phyloP scores from a whole-genome alignment of 192 early-diverging fungal species.

The Allomyces macrogynus region DNA sequence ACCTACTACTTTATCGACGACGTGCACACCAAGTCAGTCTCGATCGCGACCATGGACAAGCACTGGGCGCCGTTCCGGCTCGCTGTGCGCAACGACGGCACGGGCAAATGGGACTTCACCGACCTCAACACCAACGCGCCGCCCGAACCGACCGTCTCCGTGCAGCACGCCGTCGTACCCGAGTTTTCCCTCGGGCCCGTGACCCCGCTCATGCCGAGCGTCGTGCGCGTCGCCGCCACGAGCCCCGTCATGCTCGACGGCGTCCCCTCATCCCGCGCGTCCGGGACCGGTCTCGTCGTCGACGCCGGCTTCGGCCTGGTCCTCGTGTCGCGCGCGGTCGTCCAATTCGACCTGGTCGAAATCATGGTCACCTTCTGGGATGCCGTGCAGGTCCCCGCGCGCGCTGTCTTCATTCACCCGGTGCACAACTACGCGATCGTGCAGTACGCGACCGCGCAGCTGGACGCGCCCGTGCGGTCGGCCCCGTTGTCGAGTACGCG shows the following conservation, averaged over 20 bases:
- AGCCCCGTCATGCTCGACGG: conserved; percentile 57
- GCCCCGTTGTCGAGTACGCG: background rate
- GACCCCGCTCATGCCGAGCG: conserved; percentile 37
- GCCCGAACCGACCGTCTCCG: conserved; percentile 28
- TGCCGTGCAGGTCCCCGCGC: conserved; percentile 69
- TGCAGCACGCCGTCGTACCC: conserved; percentile 43
- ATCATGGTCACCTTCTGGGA: conserved; percentile 68
- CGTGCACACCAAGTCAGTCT: conserved; percentile 56
- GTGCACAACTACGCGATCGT: conserved; percentile 73
- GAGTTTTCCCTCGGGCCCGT: conserved; percentile 41
- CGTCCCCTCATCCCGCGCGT: conserved; percentile 33
- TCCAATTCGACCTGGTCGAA: conserved; percentile 59
- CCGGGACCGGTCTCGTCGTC: conserved; percentile 58
- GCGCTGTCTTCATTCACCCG: conserved; percentile 64
- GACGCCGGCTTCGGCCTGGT: conserved; percentile 60
- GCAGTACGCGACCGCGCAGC: conserved; percentile 26
- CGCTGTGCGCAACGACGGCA: conserved; percentile 53
- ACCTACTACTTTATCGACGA: conserved; percentile 63
- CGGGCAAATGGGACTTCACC: conserved; percentile 53
- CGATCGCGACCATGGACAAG: conserved; percentile 65
- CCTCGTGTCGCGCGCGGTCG: conserved; percentile 57
- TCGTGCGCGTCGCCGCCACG: conserved; percentile 49
- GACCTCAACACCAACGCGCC: conserved; percentile 40
- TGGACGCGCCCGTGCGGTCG: background rate
- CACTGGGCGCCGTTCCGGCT: conserved; percentile 72